A percentile compares a stretch with the other conserved stretches of the same genome.
Evolutionary conservation across 805 yeast genomes (phyloP).

Genomic region (Lipomyces spencermartinsiae): DNA sequence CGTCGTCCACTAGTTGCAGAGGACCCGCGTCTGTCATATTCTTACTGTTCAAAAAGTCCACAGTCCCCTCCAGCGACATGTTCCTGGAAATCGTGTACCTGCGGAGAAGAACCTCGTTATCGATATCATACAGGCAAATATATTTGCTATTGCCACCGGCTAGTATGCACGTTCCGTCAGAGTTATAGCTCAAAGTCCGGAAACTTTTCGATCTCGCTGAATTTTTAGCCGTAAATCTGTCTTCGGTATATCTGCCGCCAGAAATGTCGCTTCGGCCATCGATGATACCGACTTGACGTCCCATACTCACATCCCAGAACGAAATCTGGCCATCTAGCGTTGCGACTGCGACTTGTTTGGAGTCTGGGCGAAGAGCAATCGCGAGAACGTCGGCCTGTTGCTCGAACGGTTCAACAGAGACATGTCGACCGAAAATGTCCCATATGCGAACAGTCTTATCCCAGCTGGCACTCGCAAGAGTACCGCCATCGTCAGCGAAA

Average conservation of each 20-base stretch:
- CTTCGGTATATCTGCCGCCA: conserved; percentile 82
- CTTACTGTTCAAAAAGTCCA: conserved; percentile 75
- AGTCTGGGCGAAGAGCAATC: conserved; percentile 87
- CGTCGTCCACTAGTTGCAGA: conserved; percentile 77
- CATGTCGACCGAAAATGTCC: conserved; percentile 88
- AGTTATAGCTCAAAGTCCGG: conserved; percentile 79
- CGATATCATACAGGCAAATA: conserved; percentile 87
- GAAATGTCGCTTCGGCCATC: conserved; percentile 88
- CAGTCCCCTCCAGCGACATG: conserved; percentile 90
- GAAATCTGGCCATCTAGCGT: conserved; percentile 87
- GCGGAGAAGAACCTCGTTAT: conserved; percentile 82
- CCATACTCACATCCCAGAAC: conserved; percentile 82
- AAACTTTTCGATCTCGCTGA: conserved; percentile 85
- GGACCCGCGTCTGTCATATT: conserved; percentile 90
- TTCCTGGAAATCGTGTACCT: conserved; percentile 85
- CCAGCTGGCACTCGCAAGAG: conserved; percentile 93
- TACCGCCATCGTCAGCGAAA: conserved; percentile 77
- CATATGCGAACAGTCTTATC: conserved; percentile 92
- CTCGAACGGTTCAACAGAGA: conserved; percentile 88
- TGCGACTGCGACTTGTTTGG: conserved; percentile 86
- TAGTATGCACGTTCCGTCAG: conserved; percentile 84
- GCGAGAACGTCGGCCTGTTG: conserved; percentile 83
- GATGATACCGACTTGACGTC: conserved; percentile 78
- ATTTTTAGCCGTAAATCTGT: conserved; percentile 79
- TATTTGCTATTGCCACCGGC: conserved; percentile 95